Evolutionary conservation across 305 asterid species (phyloP).

Genomic region (Solanum hybrid): DNA sequence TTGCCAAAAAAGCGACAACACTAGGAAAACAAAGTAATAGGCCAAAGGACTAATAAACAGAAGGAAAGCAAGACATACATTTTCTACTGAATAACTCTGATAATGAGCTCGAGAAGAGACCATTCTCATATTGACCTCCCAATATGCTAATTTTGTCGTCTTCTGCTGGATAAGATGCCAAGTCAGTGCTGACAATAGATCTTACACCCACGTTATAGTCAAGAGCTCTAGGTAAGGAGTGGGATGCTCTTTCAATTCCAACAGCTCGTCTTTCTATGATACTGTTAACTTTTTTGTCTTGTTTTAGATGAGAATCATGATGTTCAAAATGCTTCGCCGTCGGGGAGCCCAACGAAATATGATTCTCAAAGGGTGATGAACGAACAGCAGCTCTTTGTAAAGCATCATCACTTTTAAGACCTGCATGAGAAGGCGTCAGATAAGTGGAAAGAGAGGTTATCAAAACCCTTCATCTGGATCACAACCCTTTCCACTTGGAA

Average conservation of each 20-base stretch:
- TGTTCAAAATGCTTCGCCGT: conserved; percentile 38
- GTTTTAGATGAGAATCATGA: conserved; percentile 41
- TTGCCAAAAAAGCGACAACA: not conserved
- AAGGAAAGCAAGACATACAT: conserved; percentile 40
- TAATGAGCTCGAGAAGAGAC: conserved; percentile 92
- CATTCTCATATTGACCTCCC: conserved; percentile 71
- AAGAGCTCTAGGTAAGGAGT: conserved; percentile 50
- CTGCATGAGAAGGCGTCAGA: conserved; percentile 25
- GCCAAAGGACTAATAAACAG: not conserved
- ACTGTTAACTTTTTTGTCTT: conserved; percentile 37
- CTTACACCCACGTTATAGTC: conserved; percentile 42
- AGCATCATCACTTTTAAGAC: conserved; percentile 37
- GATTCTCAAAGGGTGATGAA: conserved; percentile 41
- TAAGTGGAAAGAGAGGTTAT: not conserved
- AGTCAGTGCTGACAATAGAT: conserved; percentile 30
- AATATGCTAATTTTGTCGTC: conserved; percentile 47
- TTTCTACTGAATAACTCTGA: conserved; percentile 73
- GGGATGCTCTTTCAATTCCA: conserved; percentile 47
- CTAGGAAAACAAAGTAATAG: not conserved
- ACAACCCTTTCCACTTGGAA: not conserved
- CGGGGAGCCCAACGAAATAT: conserved; percentile 33
- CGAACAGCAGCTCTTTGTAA: conserved; percentile 31
- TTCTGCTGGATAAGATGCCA: conserved; percentile 36
- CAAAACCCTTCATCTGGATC: not conserved
- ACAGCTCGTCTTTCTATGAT: conserved; percentile 34